Percentiles rank a stretch among this genome's conserved stretches.
These are phyloP conservation scores for Paecilomyces variotii DNA, from an alignment of 2,329 filamentous ascomycete genomes.

Conservation along the genomic window DNA sequence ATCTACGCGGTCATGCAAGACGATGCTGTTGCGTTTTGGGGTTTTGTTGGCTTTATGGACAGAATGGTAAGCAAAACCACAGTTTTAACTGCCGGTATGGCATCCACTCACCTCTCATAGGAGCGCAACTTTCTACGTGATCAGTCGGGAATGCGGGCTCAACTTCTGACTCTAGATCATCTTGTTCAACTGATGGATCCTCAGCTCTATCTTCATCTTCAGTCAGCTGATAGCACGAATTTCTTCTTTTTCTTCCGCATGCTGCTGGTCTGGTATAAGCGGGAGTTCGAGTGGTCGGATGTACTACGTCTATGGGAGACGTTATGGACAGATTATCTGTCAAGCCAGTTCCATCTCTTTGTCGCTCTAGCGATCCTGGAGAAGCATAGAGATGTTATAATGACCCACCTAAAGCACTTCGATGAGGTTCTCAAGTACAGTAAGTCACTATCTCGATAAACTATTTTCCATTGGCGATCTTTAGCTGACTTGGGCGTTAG, in stretches of 20 bases:
- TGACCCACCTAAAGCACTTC: constrained; percentile 87
- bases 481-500: constrained; percentile 37
- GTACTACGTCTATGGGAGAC: constrained; percentile 84
- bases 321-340: constrained; percentile 88
- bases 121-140: constrained; percentile 94
- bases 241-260: constrained; percentile 99
- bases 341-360: constrained; percentile 88
- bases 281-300: constrained; percentile 87
- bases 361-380: constrained; percentile 89
- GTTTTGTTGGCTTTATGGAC: constrained; percentile 91
- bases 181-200: constrained; percentile 96
- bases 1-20: constrained; percentile 98
- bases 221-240: constrained; percentile 88
- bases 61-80: constrained; percentile 60
- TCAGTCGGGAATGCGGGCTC: constrained; percentile 90
- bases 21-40: constrained; percentile 95
- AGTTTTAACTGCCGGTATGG: not conserved
- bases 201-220: constrained; percentile 81
- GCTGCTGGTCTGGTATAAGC: constrained; percentile 97
- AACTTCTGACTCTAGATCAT: constrained; percentile 85
- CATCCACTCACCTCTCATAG: constrained; percentile 22
- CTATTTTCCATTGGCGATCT: not conserved
- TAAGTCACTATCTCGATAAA: constrained; percentile 38
- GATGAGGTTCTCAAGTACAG: constrained; percentile 96
- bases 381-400: constrained; percentile 92